phyloP scores from a whole-genome alignment of 1,284 basidiomycete species.

The Ganoderma lucidum region DNA sequence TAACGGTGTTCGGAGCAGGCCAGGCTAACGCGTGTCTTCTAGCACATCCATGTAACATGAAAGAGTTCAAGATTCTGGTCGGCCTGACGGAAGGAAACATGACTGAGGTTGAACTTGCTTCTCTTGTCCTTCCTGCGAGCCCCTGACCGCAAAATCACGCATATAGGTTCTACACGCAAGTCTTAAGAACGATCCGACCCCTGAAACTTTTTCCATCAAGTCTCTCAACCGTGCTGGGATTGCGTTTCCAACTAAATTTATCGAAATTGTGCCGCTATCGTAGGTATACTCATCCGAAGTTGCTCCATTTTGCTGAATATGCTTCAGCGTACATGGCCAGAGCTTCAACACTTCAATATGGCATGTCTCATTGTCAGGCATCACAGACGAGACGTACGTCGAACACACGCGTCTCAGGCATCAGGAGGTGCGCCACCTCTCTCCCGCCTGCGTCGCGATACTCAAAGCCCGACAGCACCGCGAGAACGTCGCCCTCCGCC shows the following conservation, averaged over 20 bases:
- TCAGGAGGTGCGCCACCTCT: slow-evolving; percentile 59
- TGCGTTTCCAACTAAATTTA: slow-evolving; percentile 66
- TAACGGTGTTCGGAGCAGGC: slow-evolving; percentile 10
- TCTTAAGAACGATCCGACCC: slow-evolving; percentile 68
- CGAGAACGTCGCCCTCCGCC: slow-evolving; percentile 69
- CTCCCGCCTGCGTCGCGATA: not conserved
- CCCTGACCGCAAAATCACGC: not conserved
- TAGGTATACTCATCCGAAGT: slow-evolving; percentile 46
- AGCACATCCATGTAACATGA: slow-evolving; percentile 86
- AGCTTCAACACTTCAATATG: slow-evolving; percentile 83
- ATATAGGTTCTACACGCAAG: slow-evolving; percentile 58
- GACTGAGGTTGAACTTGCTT: slow-evolving; percentile 48
- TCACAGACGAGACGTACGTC: slow-evolving; percentile 62
- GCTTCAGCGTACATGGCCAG: slow-evolving; percentile 62
- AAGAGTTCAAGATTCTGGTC: slow-evolving; percentile 77
- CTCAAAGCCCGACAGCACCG: slow-evolving; percentile 55
- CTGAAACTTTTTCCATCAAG: slow-evolving; percentile 70
- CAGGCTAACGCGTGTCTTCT: slow-evolving; percentile 4
- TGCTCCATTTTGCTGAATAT: not conserved
- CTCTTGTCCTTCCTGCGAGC: not conserved
- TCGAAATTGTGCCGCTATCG: slow-evolving; percentile 80
- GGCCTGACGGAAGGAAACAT: slow-evolving; percentile 71
- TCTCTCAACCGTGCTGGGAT: slow-evolving; percentile 63
- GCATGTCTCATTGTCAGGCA: slow-evolving; percentile 70
- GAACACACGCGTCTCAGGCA: slow-evolving; percentile 57